Conservation (phyloP, 495 filamentous ascomycete species). For the Hypoxylon subgilvum region DNA sequence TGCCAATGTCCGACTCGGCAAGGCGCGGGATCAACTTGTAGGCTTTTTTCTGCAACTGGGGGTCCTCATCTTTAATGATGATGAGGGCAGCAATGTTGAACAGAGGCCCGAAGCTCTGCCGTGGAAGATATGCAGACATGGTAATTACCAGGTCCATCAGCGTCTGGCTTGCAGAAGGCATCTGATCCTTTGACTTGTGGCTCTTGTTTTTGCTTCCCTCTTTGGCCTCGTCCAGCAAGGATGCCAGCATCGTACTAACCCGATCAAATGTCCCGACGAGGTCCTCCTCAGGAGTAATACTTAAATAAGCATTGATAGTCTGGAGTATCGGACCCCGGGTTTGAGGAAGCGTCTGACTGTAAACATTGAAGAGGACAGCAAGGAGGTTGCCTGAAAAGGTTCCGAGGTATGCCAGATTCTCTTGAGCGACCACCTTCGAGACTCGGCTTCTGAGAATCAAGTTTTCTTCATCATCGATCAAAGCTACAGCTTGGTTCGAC, state of each 20-base stretch:
- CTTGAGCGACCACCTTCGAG: slow-evolving; percentile 72
- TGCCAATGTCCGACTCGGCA: slow-evolving; percentile 76
- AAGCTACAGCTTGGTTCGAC: slow-evolving; percentile 80
- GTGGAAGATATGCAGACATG: slow-evolving; percentile 88
- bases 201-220: slow-evolving; percentile 67
- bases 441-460: slow-evolving; percentile 73
- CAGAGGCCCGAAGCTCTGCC: slow-evolving; percentile 76
- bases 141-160: slow-evolving; percentile 95
- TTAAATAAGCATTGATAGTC: slow-evolving; percentile 92
- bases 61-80: slow-evolving; percentile 75
- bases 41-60: slow-evolving; percentile 98
- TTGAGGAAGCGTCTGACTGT: slow-evolving; percentile 92
- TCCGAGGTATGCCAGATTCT: slow-evolving; percentile 79
- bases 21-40: slow-evolving; percentile 95
- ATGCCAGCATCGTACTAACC: slow-evolving; percentile 81
- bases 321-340: slow-evolving; percentile 86
- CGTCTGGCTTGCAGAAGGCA: slow-evolving; percentile 93
- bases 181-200: slow-evolving; percentile 64
- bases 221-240: slow-evolving; percentile 67
- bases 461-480: slow-evolving; percentile 67
- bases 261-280: slow-evolving; percentile 85
- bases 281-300: slow-evolving; percentile 76
- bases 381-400: slow-evolving; percentile 83
- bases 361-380: slow-evolving; percentile 96
- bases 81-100: slow-evolving; percentile 84